These are phyloP conservation scores for Carex littledalei DNA, from an alignment of 176 grass and related monocot genomes.

Conservation along the genomic window DNA sequence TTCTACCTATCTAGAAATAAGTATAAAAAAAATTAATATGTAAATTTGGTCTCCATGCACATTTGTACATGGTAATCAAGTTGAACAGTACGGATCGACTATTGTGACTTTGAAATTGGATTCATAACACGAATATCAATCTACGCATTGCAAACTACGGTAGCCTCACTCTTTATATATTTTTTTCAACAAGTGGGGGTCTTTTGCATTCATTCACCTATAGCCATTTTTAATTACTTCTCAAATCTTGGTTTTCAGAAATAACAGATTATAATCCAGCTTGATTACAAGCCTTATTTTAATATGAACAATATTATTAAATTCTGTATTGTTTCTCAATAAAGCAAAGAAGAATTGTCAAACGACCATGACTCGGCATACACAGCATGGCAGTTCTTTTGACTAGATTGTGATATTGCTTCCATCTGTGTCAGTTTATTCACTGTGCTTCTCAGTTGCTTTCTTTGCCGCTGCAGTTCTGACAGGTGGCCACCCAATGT, in stretches of 20 bases:
- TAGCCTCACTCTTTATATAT: no score
- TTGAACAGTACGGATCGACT: no score
- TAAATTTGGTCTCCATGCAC: no score
- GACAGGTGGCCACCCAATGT: conserved; percentile 30
- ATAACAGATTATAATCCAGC: neutral
- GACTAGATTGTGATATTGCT: neutral
- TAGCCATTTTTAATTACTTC: neutral
- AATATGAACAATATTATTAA: neutral
- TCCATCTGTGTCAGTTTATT: neutral
- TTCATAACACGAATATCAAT: no score
- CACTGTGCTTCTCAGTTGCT: neutral
- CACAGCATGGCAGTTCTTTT: neutral
- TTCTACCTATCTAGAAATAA: no score
- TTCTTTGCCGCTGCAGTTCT: neutral
- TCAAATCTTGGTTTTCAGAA: neutral
- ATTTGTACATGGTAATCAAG: no score
- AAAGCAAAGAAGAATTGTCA: neutral
- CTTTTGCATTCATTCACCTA: neutral
- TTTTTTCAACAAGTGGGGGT: no score
- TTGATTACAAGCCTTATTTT: neutral
- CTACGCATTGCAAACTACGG: no score
- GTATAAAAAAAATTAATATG: no score
- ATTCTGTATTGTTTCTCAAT: neutral
- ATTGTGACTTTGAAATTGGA: no score
- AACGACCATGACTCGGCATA: neutral